phyloP scores from a whole-genome alignment of 371 early-diverging fungal genomes.

The Mucor ambiguus region DNA sequence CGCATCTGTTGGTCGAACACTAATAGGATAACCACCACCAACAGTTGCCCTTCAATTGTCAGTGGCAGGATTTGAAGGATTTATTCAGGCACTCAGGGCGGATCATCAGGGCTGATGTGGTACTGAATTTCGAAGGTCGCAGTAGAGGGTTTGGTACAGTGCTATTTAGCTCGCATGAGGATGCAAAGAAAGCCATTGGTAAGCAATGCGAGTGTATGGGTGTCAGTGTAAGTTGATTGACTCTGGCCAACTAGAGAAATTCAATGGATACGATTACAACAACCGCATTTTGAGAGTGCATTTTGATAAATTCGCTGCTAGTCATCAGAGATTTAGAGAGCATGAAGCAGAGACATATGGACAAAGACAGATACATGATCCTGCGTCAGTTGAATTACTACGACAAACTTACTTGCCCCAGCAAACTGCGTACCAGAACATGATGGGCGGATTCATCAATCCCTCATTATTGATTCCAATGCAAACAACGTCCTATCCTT shows the following conservation, averaged over 20 bases:
- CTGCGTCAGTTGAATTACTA: constrained; percentile 10
- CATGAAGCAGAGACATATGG: not conserved
- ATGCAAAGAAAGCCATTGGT: constrained; percentile 73
- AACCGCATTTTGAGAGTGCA: constrained; percentile 73
- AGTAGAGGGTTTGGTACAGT: constrained; percentile 74
- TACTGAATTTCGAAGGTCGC: constrained; percentile 59
- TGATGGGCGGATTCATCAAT: not conserved
- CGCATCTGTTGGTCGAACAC: not conserved
- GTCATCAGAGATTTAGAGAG: constrained; percentile 9
- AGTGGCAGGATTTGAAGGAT: constrained; percentile 84
- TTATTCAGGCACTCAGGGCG: constrained; percentile 70
- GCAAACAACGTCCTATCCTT: not conserved
- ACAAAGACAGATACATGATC: constrained; percentile 3
- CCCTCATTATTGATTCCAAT: not conserved
- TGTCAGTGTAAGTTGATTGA: not conserved
- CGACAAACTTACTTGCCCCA: constrained; percentile 11
- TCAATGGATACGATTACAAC: constrained; percentile 73
- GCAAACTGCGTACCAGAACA: not conserved
- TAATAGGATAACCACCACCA: not conserved
- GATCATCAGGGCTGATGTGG: constrained; percentile 72
- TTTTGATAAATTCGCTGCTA: constrained; percentile 22
- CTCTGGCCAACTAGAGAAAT: constrained; percentile 36
- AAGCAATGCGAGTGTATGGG: constrained; percentile 9
- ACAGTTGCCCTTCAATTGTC: constrained; percentile 72
- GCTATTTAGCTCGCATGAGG: constrained; percentile 63